Evolutionary conservation across 495 filamentous ascomycete species (phyloP).

Genomic region (Podospora comata): DNA sequence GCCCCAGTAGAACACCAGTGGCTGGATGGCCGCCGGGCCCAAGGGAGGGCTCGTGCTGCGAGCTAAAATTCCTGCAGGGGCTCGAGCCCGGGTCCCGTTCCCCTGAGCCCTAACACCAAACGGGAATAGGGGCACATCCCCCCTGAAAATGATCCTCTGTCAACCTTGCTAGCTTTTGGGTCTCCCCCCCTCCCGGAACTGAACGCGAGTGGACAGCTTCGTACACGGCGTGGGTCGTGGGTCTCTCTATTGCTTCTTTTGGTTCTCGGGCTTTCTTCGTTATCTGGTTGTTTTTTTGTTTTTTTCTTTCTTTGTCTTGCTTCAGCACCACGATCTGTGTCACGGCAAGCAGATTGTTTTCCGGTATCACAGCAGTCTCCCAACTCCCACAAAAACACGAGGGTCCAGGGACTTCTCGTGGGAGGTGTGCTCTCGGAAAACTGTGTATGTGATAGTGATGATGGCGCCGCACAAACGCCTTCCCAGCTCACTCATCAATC

Average conservation of each 20-base stretch:
- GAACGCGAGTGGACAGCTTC: background rate
- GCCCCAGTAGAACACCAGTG: slow-evolving; percentile 3
- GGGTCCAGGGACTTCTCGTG: background rate
- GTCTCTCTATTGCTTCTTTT: background rate
- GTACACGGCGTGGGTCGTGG: background rate
- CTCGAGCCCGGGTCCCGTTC: slow-evolving; percentile 1
- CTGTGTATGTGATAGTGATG: background rate
- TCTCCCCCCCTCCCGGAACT: background rate
- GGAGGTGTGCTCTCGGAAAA: background rate
- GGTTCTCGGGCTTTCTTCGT: background rate
- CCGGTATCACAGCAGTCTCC: background rate
- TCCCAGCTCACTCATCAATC: background rate
- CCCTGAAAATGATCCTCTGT: slow-evolving; percentile 1
- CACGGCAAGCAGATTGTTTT: background rate
- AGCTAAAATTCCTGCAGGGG: slow-evolving; percentile 13
- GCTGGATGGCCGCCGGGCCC: background rate
- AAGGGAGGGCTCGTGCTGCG: slow-evolving; percentile 6
- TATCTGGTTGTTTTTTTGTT: background rate
- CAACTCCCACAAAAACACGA: no score
- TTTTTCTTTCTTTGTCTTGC: background rate
- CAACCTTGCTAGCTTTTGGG: background rate
- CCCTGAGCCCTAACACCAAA: slow-evolving; percentile 10
- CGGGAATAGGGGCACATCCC: background rate
- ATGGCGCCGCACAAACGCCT: background rate
- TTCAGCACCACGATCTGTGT: background rate